Conservation (phyloP, 345 rosid species). For the Ailanthus altissimus region DNA sequence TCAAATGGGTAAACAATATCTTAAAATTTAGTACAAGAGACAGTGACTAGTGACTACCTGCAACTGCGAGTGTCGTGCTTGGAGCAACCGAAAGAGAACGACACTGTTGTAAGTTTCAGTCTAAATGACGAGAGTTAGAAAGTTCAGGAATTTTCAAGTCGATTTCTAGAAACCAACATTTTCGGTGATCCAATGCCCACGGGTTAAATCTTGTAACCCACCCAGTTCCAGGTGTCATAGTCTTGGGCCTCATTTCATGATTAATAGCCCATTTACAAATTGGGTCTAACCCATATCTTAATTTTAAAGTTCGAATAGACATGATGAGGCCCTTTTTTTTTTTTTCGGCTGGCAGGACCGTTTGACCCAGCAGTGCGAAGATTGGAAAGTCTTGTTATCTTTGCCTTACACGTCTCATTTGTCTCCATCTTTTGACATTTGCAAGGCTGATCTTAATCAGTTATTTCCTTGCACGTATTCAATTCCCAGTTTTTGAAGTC, state of each 20-base stretch:
- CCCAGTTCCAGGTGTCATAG: background rate
- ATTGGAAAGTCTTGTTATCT: no score
- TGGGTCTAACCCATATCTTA: background rate
- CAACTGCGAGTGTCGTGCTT: background rate
- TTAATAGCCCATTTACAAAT: background rate
- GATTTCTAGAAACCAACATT: background rate
- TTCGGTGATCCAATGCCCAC: no score
- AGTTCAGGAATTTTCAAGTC: slow-evolving; percentile 6
- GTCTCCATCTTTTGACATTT: slow-evolving; percentile 10
- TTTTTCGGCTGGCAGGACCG: no score
- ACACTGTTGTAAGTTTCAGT: background rate
- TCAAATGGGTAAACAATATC: background rate
- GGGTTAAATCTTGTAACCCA: no score
- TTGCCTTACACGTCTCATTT: background rate
- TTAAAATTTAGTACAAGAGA: no score
- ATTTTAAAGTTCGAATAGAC: no score
- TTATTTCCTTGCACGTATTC: slow-evolving; percentile 18
- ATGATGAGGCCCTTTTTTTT: no score
- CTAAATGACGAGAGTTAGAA: background rate
- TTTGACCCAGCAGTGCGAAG: no score
- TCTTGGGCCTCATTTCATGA: background rate
- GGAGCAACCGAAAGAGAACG: background rate
- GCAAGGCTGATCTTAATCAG: background rate
- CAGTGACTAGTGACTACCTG: no score
- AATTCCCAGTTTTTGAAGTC: slow-evolving; percentile 12